Conservation (phyloP, 495 filamentous ascomycete species). For the Annulohypoxylon bovei region DNA sequence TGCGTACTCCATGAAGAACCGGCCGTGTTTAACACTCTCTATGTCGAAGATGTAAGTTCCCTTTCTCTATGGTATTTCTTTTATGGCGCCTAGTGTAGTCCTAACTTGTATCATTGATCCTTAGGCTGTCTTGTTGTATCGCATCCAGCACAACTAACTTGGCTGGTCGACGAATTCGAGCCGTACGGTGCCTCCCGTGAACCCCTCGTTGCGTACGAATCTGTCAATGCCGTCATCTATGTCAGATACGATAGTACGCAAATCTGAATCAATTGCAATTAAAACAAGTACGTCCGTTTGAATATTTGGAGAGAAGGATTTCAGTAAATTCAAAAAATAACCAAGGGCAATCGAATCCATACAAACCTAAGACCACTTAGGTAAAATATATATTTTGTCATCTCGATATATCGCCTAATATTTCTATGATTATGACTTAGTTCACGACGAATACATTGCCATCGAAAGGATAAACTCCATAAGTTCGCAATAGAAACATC, state of each 20-base stretch:
- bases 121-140: not conserved
- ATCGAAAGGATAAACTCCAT: not conserved
- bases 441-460: not conserved
- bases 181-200: not conserved
- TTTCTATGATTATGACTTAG: not conserved
- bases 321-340: not conserved
- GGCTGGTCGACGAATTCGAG: not conserved
- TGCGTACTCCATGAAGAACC: not conserved
- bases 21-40: not conserved
- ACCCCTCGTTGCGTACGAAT: not conserved
- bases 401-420: not conserved
- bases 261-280: not conserved
- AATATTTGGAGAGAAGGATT: not conserved
- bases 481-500: not conserved
- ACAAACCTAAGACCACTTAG: not conserved
- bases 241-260: not conserved
- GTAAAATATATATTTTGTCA: not conserved
- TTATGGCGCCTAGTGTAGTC: not conserved
- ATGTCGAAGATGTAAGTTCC: not conserved
- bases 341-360: not conserved
- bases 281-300: not conserved
- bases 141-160: not conserved
- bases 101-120: not conserved
- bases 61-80: not conserved
- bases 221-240: not conserved